Conservation (phyloP, 495 filamentous ascomycete genomes). For the Hyaloscypha bicolor region DNA sequence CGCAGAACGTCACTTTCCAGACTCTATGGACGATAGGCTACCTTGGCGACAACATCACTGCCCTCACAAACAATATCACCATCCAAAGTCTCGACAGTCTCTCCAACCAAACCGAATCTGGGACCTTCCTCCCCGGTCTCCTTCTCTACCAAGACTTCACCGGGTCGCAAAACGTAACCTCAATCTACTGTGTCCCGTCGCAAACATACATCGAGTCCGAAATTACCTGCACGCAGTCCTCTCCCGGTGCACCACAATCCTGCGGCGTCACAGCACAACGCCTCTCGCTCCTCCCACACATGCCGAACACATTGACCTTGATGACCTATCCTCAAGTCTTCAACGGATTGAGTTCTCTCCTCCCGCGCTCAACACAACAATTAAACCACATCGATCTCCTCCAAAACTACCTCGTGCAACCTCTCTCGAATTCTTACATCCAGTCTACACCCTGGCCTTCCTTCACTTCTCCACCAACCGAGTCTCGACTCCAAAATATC, state of each 20-base stretch:
- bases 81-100: constrained; percentile 20
- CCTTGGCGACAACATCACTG: constrained; percentile 18
- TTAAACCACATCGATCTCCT: constrained; percentile 13
- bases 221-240: constrained; percentile 12
- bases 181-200: constrained; percentile 22
- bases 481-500: constrained; percentile 16
- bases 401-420: constrained; percentile 25
- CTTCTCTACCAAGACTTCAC: constrained; percentile 28
- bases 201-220: constrained; percentile 26
- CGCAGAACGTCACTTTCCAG: constrained; percentile 10
- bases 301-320: constrained; percentile 10
- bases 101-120: background rate
- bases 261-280: constrained; percentile 27
- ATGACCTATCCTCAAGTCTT: constrained; percentile 10
- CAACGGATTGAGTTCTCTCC: constrained; percentile 5
- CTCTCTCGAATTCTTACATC: constrained; percentile 19
- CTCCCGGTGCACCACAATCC: background rate
- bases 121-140: constrained; percentile 15
- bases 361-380: constrained; percentile 16
- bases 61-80: constrained; percentile 11
- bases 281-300: constrained; percentile 15
- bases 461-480: background rate
- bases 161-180: constrained; percentile 22
- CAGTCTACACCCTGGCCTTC: constrained; percentile 18
- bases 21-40: constrained; percentile 27